Base-by-base conservation (phyloP, 768 basidiomycete genomes). In the Pleurotus sapidus region DNA sequence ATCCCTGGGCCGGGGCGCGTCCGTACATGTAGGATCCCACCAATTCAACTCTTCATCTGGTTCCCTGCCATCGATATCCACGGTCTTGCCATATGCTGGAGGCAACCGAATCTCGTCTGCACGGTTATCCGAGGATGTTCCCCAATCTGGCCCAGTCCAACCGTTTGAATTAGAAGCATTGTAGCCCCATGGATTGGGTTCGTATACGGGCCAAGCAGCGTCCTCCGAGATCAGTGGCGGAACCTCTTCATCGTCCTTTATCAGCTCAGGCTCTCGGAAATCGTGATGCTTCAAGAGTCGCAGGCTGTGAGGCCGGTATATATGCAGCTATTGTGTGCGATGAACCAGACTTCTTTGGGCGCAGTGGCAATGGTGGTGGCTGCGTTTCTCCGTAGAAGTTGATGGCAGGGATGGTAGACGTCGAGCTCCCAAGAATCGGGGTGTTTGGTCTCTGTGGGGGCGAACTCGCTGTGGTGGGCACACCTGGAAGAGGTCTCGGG, bases 1-100 rank as follows among this genome's bases (percentile, higher is more conserved):
- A 90, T 77, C 15, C 91, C 90, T 1, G 79, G 77, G 3, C 90
- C 90, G 0, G 91, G 91, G 20, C 89, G 84, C 43, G 70, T 66
- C 43, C 82, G 79, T 17, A 77, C 63, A n/a, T 15, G 75, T 76
- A 6, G 75, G 63, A 66, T 88, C 81, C 86, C 86, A 91, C 91
- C 90, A 92, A 46, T 74, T 72, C 17, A 68, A 70, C 69, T 92
- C 90, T 65, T 92, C 88, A 2, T 74, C 65, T 6, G 72, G 74
- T 53, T 77, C 75, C 46, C 89, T 76, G 5, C 85, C 88, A 70
- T 84, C 82, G 61, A 92, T 88, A 43, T 69, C 59, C 68, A 74
- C 69, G 34, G 27, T 11, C 46, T 55, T 40, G 18, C 55, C 57
- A 57, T 24, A 40, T 2, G 40, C 72, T 59, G 60, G 27, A 40